Base-by-base conservation (phyloP, 768 basidiomycete genomes). In the Cyathus striatus region DNA sequence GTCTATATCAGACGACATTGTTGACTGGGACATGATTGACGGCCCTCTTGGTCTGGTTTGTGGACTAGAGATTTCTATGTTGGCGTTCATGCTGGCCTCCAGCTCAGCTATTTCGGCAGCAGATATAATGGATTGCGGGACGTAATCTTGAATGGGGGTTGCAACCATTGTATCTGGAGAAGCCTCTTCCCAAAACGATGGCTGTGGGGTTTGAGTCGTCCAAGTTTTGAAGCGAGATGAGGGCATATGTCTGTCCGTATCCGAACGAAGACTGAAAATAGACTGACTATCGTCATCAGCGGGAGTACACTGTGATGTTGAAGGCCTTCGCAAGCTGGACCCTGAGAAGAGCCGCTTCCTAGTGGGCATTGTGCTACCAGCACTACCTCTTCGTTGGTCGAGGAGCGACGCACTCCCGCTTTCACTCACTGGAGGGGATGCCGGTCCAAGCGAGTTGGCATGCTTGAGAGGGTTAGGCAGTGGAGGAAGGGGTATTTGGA, bases 281-380 rank as follows among this genome's bases (percentile, higher is more conserved):
- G 81, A 83, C 16, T 68, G 72, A 18, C 54, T 54, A 57, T 84
- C 81, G 39, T 84, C 79, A 38, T 79, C 75, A 5, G 59, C 44
- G 9, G 62, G 48, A 10, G 61, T 58, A 18, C 62, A 52, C 24
- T 69, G 66, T 9, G 76, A 72, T 13, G 73, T 76, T 3, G 80
- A 78, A 16, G 77, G 75, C 45, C 77, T 66, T 44, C 74, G 66
- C 34, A 61, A 48, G 51, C 72, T 78, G 5, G 78, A 73, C 26
- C 72, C 69, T 14, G 84, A 85, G 51, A 85, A 85, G 10, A 86
- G 58, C n/a, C 84, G 75, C 52, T 73, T 79, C 41, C 80, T 60
- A 16, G 59, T 51, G 14, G 56, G 44, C 20, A 46, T 41, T 12
- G 56, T 49, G 41, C 59, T 60, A 30, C 57, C 55, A 5, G 54